Evolutionary conservation across 495 filamentous ascomycete genomes (phyloP), one percentile per base, ranked within the genome.

Genomic region (Saxophila tyrrhenica): DNA sequence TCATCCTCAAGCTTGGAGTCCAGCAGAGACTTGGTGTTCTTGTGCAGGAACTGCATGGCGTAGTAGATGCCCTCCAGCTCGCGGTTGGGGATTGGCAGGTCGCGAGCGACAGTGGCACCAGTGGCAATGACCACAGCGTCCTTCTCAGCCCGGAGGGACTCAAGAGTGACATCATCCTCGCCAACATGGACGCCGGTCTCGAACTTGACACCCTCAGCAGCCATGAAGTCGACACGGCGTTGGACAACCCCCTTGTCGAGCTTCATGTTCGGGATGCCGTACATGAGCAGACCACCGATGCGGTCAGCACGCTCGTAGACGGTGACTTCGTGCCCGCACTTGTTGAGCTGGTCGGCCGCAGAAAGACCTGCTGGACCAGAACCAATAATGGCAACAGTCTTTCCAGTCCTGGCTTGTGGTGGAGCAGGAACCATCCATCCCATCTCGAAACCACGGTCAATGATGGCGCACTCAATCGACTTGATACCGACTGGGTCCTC

Each of bases 211-310:
- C 92, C 94, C 70, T 99, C 92, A 11, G 81, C 82, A 50, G 85
- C 86, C 89, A 99, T 95, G 70, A 99, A 85, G 70, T 99, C 85
- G 20, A 92, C 88, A 64, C 92, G 86, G 48, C 92, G 86, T 76
- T 97, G 88, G 48, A 99, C 92, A 53, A 99, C 79, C 65, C 87
- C 88, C 79, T 99, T 99, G 78, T 99, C 92, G 25, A 99, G 83
- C 77, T 99, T 99, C 92, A 99, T 99, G 78, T 99, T 99, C 46
- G 92, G 92, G 57, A 99, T 99, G 60, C 92, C 92, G 66, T 99
- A 84, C 92, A 99, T 99, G 63, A 99, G 83, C 56, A 99, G 75
- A 64, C 92, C 92, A 69, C 92, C 92, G 55, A 85, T 73, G 56
- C 92, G 87, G 68, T 99, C 92, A 57, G 92, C 81, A 39, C 92